Evolutionary conservation across 805 yeast species (phyloP), one percentile per base, ranked within the genome.

Genomic region (Cyberlindnera japonica): DNA sequence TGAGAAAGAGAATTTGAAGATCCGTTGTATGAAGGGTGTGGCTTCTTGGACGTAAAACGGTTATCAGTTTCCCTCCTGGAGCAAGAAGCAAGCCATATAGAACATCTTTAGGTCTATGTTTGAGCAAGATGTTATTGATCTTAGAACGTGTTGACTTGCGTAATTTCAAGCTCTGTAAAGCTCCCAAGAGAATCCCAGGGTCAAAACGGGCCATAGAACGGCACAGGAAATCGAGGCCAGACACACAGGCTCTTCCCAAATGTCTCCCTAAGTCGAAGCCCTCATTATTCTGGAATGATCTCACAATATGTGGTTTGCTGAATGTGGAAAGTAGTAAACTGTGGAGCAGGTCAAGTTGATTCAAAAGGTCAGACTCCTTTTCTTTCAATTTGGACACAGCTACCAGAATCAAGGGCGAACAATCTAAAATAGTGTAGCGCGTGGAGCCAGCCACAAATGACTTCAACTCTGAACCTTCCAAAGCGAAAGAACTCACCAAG

Each of bases 11-110:
- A 7, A 86, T 66, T 36, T 83, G 85, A 14, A 93, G 64, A 60
- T 91, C 99, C 8, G 84, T 77, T 3, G 95, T 89, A 48, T 83
- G 84, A 25, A 91, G 59, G 6, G 82, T 74, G 59, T 91, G 98
- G 21, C 75, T 75, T 38, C 72, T 74, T 0, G 97, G 97, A 35
- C 95, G 71, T 51, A 88, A 62, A 1, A 81, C 80, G 5, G 84
- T 75, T 20, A 88, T 71, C 14, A 93, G 63, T 41, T 77, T 68
- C n/a, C 81, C 79, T 29, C 73, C 75, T 2, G 83, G 72, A 2
- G 77, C 78, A 4, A 85, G 74, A 1, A 91, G 61, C 34, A 90
- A 61, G 0, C 93, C 93, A 60, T 91, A 93, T 6, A 93, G 63
- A 11, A 90, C 59, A 24, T 81, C 78, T 3, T 71, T 71, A 16